A percentile compares a stretch with the other conserved stretches of the same genome.
Conservation (phyloP, 148 eudicot genomes). For the Amaranthus palmeri region DNA sequence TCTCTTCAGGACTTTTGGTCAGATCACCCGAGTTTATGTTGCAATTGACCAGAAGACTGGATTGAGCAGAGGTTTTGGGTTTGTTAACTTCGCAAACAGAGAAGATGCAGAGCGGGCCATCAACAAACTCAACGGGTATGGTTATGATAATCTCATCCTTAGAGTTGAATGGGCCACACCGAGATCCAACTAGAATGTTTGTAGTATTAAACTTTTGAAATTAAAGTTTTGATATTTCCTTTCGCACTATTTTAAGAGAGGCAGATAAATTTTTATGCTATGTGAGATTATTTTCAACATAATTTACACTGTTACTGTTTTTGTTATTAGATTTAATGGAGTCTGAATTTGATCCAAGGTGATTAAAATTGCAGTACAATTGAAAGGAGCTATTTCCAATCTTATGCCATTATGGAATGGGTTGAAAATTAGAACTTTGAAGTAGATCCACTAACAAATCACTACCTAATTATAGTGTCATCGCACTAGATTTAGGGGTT, state of each 20-base stretch:
- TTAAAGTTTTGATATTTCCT: not conserved
- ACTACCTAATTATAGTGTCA: too few species aligned
- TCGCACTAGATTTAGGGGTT: too few species aligned
- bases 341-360: too few species aligned
- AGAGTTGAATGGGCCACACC: constrained; percentile 94
- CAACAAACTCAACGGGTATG: constrained; percentile 91
- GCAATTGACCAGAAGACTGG: constrained; percentile 96
- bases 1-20: constrained; percentile 78
- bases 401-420: too few species aligned
- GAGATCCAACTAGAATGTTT: constrained; percentile 43
- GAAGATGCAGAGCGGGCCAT: constrained; percentile 92
- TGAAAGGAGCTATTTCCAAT: too few species aligned
- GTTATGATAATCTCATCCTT: constrained; percentile 88
- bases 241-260: not conserved
- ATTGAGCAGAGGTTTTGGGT: constrained; percentile 88
- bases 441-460: too few species aligned
- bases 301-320: not conserved
- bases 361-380: too few species aligned
- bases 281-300: not conserved
- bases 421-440: too few species aligned
- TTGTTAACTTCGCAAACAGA: constrained; percentile 73
- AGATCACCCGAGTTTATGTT: constrained; percentile 75
- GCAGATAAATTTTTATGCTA: not conserved
- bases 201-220: not conserved
- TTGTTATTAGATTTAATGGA: too few species aligned